Evolutionary conservation across 306 rosid species (phyloP).

Genomic region (Rubus idaeus): DNA sequence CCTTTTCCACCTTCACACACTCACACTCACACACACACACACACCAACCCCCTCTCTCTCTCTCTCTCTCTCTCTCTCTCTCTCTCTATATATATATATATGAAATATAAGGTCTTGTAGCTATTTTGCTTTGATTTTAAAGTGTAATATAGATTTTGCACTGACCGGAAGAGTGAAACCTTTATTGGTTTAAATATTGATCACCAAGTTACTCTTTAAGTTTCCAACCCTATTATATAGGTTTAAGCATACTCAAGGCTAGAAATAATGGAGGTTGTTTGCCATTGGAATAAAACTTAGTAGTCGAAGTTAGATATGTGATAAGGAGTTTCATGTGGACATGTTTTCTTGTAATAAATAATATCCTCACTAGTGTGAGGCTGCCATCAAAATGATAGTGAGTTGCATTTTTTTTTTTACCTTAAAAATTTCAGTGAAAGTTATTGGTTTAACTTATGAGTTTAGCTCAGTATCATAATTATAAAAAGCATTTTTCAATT

Average conservation of each 20-base stretch:
- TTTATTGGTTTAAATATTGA: too few relatives aligned
- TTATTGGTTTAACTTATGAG: neutral
- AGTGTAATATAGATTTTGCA: too few relatives aligned
- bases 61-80: too few relatives aligned
- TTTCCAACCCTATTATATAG: too few relatives aligned
- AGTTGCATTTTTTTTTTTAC: neutral
- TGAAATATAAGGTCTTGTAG: too few relatives aligned
- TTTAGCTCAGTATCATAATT: neutral
- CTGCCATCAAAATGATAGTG: neutral
- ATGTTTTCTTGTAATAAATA: neutral
- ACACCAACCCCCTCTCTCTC: too few relatives aligned
- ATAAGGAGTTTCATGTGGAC: neutral
- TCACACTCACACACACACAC: too few relatives aligned
- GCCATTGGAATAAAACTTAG: neutral
- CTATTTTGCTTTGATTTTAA: too few relatives aligned
- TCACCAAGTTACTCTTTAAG: neutral
- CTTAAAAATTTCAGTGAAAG: neutral
- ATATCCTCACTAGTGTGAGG: neutral
- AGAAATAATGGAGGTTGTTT: neutral
- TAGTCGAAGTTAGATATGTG: neutral
- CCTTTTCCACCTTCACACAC: too few relatives aligned
- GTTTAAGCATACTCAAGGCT: slow-evolving; percentile 2
- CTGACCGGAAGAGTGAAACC: too few relatives aligned
- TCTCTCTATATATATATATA: too few relatives aligned
- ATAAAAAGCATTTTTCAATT: neutral